Evolutionary conservation across 2,329 filamentous ascomycete species (phyloP), one percentile per base, ranked within the genome.

Genomic region (Chrysoporthe cubensis): DNA sequence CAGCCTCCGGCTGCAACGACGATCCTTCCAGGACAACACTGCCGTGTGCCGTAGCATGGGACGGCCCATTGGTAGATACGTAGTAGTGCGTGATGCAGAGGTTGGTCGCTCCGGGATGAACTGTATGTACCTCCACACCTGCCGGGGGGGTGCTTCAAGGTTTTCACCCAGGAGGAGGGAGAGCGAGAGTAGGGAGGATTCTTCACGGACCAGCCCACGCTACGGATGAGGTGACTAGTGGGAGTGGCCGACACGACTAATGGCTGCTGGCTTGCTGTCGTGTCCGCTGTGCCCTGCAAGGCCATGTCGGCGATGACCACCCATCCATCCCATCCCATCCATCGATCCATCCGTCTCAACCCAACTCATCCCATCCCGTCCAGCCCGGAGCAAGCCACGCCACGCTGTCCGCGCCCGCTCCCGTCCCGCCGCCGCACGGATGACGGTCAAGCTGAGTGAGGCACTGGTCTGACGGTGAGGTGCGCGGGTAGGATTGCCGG

Each of bases 381-480:
- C 48, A 52, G 46, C 18, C n/a, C 26, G 16, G 26, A 54, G 9
- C 56, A 58, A 40, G 40, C 43, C 43, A 62, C 32, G 60, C 60
- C 60, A 62, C 60, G 48, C 32, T 62, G 26, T 62, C 60, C 60
- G 44, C 44, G 32, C 13, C 42, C n/a, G 26, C 26, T 26, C 61
- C 61, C 13, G 32, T 42, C 48, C 50, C 50, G 18, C 50, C 50
- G 32, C 37, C 37, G 9, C 21, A 16, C 11, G 11, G 50, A 54
- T 54, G 50, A 52, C 13, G 50, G 50, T 5, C 26, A 54, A 13
- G 50, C 50, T 32, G 32, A 14, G n/a, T 32, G 32, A 14, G n/a
- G 50, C 26, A 54, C 9, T 54, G 50, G 32, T 32, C 32, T 32
- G 32, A 32, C 32, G 32, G 26, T 54, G 32, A 13, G 14, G 26